Evolutionary conservation across 2,329 filamentous ascomycete species (phyloP), one percentile per base, ranked within the genome.

Genomic region (Aspergillus versicolor): DNA sequence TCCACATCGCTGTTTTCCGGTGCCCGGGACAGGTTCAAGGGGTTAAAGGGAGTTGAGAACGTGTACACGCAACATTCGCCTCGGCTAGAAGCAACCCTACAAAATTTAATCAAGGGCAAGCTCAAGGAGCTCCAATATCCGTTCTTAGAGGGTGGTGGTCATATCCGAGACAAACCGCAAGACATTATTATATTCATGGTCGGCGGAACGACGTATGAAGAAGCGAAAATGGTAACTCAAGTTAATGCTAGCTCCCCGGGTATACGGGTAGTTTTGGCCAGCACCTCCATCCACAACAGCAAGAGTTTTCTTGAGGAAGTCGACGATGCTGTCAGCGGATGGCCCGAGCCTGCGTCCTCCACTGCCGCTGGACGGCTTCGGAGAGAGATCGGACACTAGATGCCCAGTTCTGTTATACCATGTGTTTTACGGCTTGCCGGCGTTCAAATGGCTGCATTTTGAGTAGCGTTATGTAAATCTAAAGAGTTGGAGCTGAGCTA

Each of bases 41-140:
- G 94, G 0, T 81, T 99, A 13, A 97, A 97, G 70, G 94, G 94
- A 2, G 94, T 99, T 1, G 95, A 99, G 73, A 99, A 99, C 67
- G 94, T 99, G 27, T 99, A 99, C 73, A 99, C 94, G 0, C 95
- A 99, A 73, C 94, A 99, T 73, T 95, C 91, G 5, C 92, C 95
- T 0, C 83, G 91, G 21, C 76, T 99, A 15, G 92, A 97, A 73
- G 84, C 84, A 22, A 97, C 92, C 0, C 77, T 99, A 17, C 93
- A 97, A 70, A 93, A 93, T 66, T 80, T 99, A 51, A 92, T 97
- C 77, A 97, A 96, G 71, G 95, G 94, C 0, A 86, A 90, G 30
- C 76, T 99, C 57, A 89, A 87, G 67, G 91, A 96, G 67, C 85
- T 92, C 63, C 86, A 94, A 61, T 97, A 96, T 70, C 95, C 94